Base-by-base conservation (phyloP, 495 filamentous ascomycete species). In the Aspergillus heteromorphus region DNA sequence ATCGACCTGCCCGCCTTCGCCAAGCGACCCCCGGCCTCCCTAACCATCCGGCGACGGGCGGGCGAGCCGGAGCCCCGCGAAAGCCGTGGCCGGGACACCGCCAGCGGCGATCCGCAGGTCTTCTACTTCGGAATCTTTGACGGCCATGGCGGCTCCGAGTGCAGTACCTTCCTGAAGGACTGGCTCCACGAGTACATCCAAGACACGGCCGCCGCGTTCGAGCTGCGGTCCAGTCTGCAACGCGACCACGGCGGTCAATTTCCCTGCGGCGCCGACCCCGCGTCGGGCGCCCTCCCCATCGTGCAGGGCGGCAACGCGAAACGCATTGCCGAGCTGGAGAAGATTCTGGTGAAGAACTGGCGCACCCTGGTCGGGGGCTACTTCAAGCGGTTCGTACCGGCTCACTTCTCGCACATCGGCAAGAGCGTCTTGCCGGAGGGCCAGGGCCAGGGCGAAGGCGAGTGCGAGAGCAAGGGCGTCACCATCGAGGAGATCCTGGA, bases 51-150 rank as follows among this genome's bases (percentile, higher is more conserved):
- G 5, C 66, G 49, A 4, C 66, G 66, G 21, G 40, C 53, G 11
- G 58, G 52, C 5, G 55, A 43, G 2, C 55, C 69, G 41, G 53
- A 70, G 4, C 62, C 71, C 17, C 66, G 69, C 9, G 73, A 74
- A 54, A 72, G 72, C 71, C 66, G 68, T 6, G 82, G 77, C 10
- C 88, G 89, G 16, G 84, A 88, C 51, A 86, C 83, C 45, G 81
- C 87, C 4, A 87, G 83, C 58, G 91, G 91, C 7, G 91, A 96
- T 66, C 91, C 91, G 7, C 91, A 96, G 64, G 87, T 97, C 6
- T 98, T 98, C 70, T 98, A 97, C 68, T 98, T 95, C 71, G 90
- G 82, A 2, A 85, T 97, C 0, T 98, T 97, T 63, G 93, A 98
- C 73, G 93, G 93, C 18, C 93, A 98, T 75, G 93, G 93, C 18